Evolutionary conservation across 306 rosid species (phyloP).

Genomic region (Benincasa hispida): DNA sequence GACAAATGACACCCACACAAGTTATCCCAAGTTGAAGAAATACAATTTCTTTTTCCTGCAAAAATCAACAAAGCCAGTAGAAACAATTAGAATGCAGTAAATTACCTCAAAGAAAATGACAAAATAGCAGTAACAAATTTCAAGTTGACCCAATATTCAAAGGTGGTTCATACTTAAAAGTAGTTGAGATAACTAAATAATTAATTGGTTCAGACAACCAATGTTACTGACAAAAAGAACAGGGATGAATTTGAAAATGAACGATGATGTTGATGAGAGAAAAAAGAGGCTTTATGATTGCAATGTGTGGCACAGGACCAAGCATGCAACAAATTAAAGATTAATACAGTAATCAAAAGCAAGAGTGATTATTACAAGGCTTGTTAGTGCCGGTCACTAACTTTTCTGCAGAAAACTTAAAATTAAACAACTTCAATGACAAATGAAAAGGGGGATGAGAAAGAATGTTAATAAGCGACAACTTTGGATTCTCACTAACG

Average conservation of each 20-base stretch:
- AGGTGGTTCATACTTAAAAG: not conserved
- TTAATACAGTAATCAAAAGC: not conserved
- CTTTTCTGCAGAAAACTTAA: not conserved
- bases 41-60: not conserved
- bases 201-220: not conserved
- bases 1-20: constrained; percentile 23
- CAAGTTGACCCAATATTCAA: not conserved
- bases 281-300: constrained; percentile 1
- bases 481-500: not conserved
- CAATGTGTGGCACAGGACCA: not conserved
- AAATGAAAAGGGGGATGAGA: not conserved
- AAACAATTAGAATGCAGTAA: not conserved
- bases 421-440: not conserved
- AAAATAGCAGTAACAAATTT: not conserved
- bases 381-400: not conserved
- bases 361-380: not conserved
- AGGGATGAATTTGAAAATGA: not conserved
- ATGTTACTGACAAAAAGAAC: not conserved
- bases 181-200: not conserved
- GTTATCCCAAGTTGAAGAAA: constrained; percentile 18
- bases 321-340: not conserved
- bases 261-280: not conserved
- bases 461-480: not conserved
- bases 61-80: not conserved
- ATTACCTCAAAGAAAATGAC: not conserved